Base-by-base conservation (phyloP, 2,329 filamentous ascomycete species). In the Fusarium chlamydosporum region DNA sequence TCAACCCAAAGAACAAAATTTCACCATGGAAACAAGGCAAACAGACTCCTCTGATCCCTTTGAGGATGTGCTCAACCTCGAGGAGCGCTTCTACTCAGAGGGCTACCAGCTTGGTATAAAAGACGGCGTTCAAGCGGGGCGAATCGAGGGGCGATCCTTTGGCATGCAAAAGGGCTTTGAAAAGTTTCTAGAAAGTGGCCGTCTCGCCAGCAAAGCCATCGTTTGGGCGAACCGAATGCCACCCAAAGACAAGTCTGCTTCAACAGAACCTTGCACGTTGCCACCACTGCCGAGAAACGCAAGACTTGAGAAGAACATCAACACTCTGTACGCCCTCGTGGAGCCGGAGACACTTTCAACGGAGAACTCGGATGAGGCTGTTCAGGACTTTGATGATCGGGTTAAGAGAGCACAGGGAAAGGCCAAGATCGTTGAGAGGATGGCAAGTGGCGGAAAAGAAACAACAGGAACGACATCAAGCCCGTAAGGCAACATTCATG, bases 81-180 rank as follows among this genome's bases (percentile, higher is more conserved):
- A 91, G 76, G 86, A 89, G 56, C 78, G 82, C 63, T 97, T 95
- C 82, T 97, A 97, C 82, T 83, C 87, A 43, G 89, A 95, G 79
- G 96, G 96, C 61, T 95, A 94, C 82, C 79, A 84, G 7, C 86
- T 93, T 56, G 96, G 96, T 42, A 79, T 88, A 47, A 81, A 85
- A 40, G 95, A 97, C 79, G 96, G 96, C 62, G 83, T 88, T 40
- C 85, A 86, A 61, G 91, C 92, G 33, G 96, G 96, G 38, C 89
- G 90, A 60, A 89, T 93, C 68, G 96, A 99, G 84, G 96, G 96
- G 64, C 92, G 94, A 52, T 88, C 93, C 20, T 93, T 98, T 76
- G 96, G 95, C 1, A 88, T 98, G 41, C 92, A 96, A 77, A 96
- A 94, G 69, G 95, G 94, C 1, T 98, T 96, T 73, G 93, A 97